Conservation (phyloP, 2,329 filamentous ascomycete species). For the Trichoderma cornu-damae region DNA sequence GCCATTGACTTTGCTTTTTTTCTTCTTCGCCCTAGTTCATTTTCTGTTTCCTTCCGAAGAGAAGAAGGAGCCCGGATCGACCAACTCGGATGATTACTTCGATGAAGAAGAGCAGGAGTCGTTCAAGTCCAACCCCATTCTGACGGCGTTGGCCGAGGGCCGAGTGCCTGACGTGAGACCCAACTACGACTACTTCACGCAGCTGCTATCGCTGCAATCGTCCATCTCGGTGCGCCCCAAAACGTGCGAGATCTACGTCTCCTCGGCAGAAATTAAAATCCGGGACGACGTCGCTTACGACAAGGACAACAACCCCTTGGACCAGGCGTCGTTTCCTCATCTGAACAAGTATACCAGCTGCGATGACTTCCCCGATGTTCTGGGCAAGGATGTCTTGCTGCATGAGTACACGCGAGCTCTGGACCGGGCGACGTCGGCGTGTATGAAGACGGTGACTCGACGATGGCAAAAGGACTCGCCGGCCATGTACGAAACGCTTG, state of each 20-base stretch:
- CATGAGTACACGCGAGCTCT: conserved; percentile 55
- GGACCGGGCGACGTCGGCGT: conserved; percentile 52
- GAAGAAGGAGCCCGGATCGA: conserved; percentile 54
- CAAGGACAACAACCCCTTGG: conserved; percentile 40
- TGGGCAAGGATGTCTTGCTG: conserved; percentile 49
- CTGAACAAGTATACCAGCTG: conserved; percentile 50
- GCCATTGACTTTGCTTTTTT: conserved; percentile 18
- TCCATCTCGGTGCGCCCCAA: conserved; percentile 52
- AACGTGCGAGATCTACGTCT: conserved; percentile 56
- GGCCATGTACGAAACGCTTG: conserved; percentile 49
- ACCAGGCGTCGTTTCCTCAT: conserved; percentile 49
- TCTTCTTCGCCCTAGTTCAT: conserved; percentile 58
- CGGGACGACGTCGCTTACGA: conserved; percentile 45
- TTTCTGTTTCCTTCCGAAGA: conserved; percentile 55
- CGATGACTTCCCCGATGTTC: conserved; percentile 46
- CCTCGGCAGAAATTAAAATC: conserved; percentile 48
- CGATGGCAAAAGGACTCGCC: conserved; percentile 57
- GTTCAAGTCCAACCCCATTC: conserved; percentile 61
- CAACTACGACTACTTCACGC: conserved; percentile 58
- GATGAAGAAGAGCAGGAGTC: conserved; percentile 45
- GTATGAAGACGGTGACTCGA: conserved; percentile 47
- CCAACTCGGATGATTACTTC: conserved; percentile 54
- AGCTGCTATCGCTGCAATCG: conserved; percentile 50
- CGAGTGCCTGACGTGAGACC: conserved; percentile 53
- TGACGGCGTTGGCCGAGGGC: conserved; percentile 55